These are phyloP conservation scores for Trypanosomatidae sp. DNA, from an alignment of 208 protist genomes.

Conservation along the genomic window DNA sequence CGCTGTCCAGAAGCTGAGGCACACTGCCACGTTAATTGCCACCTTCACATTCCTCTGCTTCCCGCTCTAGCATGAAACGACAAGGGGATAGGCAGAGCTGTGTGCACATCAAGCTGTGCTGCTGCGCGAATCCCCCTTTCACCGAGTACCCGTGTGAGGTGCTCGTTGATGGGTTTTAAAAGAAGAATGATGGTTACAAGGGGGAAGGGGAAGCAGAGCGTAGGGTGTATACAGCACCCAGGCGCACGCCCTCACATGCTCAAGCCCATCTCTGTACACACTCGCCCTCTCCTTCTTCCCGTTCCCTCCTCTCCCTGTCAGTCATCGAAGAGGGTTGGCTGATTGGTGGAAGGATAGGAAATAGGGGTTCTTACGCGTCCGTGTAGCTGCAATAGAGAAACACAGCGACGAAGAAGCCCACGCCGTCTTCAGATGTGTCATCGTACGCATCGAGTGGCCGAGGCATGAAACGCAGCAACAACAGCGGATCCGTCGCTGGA, in stretches of 20 bases:
- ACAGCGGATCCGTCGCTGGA: conserved; percentile 20
- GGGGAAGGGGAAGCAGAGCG: not conserved
- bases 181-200: not conserved
- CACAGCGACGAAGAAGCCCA: conserved; percentile 69
- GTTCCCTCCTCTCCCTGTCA: not conserved
- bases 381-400: conserved; percentile 30
- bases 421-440: conserved; percentile 33
- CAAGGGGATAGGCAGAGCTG: conserved; percentile 4
- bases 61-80: not conserved
- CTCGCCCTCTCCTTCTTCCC: not conserved
- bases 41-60: not conserved
- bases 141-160: not conserved
- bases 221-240: not conserved
- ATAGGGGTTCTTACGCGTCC: conserved; percentile 2
- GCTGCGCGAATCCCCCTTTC: not conserved
- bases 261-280: not conserved
- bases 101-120: not conserved
- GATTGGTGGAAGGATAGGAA: not conserved
- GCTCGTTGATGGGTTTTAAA: not conserved
- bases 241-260: conserved; percentile 1
- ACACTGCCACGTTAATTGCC: not conserved
- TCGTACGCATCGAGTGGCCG: conserved; percentile 6
- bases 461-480: conserved; percentile 63
- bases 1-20: no score
- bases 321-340: not conserved